phyloP scores from a whole-genome alignment of 306 rosid species.

The Rosa persica region DNA sequence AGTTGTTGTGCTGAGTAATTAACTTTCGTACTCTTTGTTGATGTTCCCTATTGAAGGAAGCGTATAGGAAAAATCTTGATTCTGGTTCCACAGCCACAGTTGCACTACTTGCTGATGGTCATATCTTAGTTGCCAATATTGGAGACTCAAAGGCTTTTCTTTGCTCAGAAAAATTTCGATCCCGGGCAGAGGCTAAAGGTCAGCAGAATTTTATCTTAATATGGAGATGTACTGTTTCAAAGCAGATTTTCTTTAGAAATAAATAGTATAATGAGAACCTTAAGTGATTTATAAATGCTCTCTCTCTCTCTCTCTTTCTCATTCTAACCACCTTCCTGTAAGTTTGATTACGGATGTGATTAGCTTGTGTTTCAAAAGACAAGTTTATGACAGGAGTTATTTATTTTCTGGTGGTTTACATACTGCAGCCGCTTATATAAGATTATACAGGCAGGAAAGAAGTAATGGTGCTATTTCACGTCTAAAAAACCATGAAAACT shows the following conservation, averaged over 20 bases:
- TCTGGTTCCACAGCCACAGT: conserved; percentile 90
- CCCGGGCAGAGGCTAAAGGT: conserved; percentile 92
- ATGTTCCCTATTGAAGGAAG: conserved; percentile 70
- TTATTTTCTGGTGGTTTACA: conserved; percentile 35
- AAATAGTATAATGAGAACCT: not conserved
- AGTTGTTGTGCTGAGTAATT: conserved; percentile 15
- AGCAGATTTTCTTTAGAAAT: not conserved
- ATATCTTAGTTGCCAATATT: conserved; percentile 86
- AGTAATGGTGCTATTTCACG: conserved; percentile 54
- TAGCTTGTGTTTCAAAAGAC: conserved; percentile 21
- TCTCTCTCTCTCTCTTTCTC: conserved; percentile 12
- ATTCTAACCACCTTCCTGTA: not conserved
- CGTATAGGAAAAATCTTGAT: conserved; percentile 52
- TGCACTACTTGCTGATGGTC: conserved; percentile 74
- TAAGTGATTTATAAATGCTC: not conserved
- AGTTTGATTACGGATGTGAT: conserved; percentile 17
- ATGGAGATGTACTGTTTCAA: not conserved
- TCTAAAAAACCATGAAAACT: conserved; percentile 52
- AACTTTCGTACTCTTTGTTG: conserved; percentile 32
- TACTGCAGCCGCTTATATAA: conserved; percentile 64
- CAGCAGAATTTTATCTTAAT: conserved; percentile 31
- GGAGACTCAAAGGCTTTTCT: conserved; percentile 94
- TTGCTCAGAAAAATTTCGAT: conserved; percentile 76
- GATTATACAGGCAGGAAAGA: conserved; percentile 69
- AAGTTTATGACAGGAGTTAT: conserved; percentile 22